Conservation (phyloP, 2,329 filamentous ascomycete genomes). For the Xylaria digitata region DNA sequence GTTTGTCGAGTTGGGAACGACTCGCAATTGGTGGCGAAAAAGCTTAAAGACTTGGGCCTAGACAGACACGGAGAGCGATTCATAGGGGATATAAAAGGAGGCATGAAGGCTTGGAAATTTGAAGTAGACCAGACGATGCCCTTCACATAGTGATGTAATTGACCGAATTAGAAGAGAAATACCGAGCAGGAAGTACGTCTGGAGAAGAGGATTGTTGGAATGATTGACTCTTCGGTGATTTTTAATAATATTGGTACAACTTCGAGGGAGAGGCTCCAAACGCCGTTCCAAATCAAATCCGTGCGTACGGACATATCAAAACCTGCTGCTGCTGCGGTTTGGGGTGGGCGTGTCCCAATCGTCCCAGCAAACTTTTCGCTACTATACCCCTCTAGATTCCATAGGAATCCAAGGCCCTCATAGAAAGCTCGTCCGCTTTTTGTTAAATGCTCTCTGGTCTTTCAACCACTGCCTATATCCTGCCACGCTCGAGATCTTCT, state of each 20-base stretch:
- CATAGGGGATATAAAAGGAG: slow-evolving; percentile 78
- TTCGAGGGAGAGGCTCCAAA: slow-evolving; percentile 48
- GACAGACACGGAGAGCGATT: slow-evolving; percentile 64
- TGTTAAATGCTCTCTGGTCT: slow-evolving; percentile 96
- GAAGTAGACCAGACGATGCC: slow-evolving; percentile 71
- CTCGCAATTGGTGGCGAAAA: slow-evolving; percentile 75
- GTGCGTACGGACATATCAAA: slow-evolving; percentile 33
- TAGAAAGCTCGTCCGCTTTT: slow-evolving; percentile 76
- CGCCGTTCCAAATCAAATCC: slow-evolving; percentile 41
- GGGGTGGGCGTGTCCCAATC: slow-evolving; percentile 17
- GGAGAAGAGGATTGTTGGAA: slow-evolving; percentile 42
- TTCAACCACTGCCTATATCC: slow-evolving; percentile 97
- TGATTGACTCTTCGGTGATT: slow-evolving; percentile 45
- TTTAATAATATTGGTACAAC: slow-evolving; percentile 45
- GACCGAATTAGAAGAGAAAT: slow-evolving; percentile 5
- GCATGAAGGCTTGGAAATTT: slow-evolving; percentile 77
- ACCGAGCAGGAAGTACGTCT: neutral
- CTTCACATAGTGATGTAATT: slow-evolving; percentile 56
- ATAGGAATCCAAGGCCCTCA: neutral
- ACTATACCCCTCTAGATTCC: slow-evolving; percentile 36
- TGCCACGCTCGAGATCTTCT: slow-evolving; percentile 94
- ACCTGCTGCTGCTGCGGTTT: slow-evolving; percentile 27
- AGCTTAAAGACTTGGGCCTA: slow-evolving; percentile 71
- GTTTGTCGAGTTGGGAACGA: slow-evolving; percentile 83
- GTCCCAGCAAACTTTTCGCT: slow-evolving; percentile 5